Base-by-base conservation (phyloP, 257 asterid genomes). In the Ajuga chamaepitys region DNA sequence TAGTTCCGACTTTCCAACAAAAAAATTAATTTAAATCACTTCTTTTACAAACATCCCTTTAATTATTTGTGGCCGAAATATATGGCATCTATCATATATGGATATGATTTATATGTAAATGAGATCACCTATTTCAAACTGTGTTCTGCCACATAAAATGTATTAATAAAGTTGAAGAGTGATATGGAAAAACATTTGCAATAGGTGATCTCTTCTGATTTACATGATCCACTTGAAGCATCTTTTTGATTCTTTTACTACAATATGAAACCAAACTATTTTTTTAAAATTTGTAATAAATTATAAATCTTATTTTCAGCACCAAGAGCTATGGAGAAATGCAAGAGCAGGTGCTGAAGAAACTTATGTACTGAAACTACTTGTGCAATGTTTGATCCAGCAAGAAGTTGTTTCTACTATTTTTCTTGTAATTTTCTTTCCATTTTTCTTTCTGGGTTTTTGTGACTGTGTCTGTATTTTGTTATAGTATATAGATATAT, bases 301-400 rank as follows among this genome's bases (percentile, higher is more conserved):
- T 7, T 21, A 37, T 17, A 22, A 20, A 5, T 21, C 18, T 13
- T 10, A 20, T 46, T 68, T 81, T 30, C 82, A 82, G 88, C 88
- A 18, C 88, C 88, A 68, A 77, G 88, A 66, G 88, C 85, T 24
- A 72, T 79, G 88, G 85, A 82, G 75, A 82, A 82, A 69, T 77
- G 85, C 88, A 82, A 82, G 84, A 77, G 75, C 85, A 82, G 85
- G 79, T 18, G 76, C 79, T 82, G 66, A 79, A 22, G 69, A 72
- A 72, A 58, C 17, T 34, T 10, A 7, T 38, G 58, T 61, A 61
- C 35, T 62, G 48, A 54, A 63, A 70, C 60, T 54, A 54, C 3
- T 70, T 44, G 68, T 46, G 62, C 73, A 66, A 53, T 59, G 71
- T 71, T 75, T 75, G 77, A 64, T 61, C 54, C 47, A 40, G 60